These are phyloP conservation scores for Salix purpurea DNA, from an alignment of 345 rosid genomes.

Conservation along the genomic window DNA sequence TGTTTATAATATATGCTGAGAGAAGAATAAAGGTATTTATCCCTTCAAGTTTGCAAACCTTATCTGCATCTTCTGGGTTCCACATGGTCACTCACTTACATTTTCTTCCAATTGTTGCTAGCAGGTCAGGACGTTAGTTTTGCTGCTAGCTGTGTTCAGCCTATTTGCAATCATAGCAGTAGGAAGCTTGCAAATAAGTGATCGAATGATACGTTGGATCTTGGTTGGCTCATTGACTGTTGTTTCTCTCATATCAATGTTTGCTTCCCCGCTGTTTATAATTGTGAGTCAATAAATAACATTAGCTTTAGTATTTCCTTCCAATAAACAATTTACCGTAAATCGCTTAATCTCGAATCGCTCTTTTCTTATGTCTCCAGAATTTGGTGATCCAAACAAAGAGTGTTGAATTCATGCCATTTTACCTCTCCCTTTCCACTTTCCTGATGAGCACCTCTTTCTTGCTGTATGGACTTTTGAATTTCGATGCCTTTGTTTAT, in stretches of 20 bases:
- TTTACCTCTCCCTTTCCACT: constrained; percentile 75
- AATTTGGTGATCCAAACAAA: constrained; percentile 69
- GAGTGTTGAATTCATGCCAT: constrained; percentile 94
- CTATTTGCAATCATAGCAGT: constrained; percentile 42
- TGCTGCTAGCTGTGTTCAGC: constrained; percentile 38
- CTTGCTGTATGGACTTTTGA: constrained; percentile 62
- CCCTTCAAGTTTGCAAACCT: constrained; percentile 3
- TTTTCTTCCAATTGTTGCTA: neutral
- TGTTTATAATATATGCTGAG: constrained; percentile 58
- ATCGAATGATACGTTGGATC: constrained; percentile 34
- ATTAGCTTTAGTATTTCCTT: neutral
- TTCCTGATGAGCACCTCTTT: constrained; percentile 83
- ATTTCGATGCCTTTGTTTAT: constrained; percentile 54
- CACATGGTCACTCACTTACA: neutral
- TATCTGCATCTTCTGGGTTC: neutral
- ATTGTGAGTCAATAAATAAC: constrained; percentile 49
- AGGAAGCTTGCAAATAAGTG: constrained; percentile 61
- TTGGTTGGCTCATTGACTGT: constrained; percentile 62
- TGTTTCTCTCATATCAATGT: constrained; percentile 76
- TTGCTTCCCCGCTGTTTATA: constrained; percentile 84
- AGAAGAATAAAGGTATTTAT: constrained; percentile 51
- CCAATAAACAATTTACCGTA: neutral
- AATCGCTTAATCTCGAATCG: neutral
- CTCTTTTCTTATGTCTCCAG: constrained; percentile 30
- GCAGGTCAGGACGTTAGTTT: neutral